phyloP scores from a whole-genome alignment of 2,329 filamentous ascomycete species.

The Sclerotinia subarctica region DNA sequence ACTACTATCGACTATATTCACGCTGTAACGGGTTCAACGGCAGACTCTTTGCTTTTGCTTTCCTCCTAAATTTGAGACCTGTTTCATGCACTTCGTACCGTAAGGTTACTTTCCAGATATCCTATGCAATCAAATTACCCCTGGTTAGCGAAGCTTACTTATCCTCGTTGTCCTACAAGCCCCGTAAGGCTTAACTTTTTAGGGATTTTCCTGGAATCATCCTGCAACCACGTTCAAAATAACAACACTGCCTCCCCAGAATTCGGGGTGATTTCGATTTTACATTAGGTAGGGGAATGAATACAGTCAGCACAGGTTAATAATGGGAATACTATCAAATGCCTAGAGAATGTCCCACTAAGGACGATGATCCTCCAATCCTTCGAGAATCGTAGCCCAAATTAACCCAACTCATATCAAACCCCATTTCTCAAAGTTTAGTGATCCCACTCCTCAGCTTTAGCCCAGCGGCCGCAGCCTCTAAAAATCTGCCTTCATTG shows the following conservation, averaged over 20 bases:
- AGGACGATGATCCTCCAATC: not conserved
- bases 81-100: not conserved
- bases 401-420: not conserved
- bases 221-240: not conserved
- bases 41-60: no score
- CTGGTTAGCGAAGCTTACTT: not conserved
- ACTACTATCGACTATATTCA: no score
- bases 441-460: slow-evolving; percentile 1
- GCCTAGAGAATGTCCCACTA: not conserved
- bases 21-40: not conserved
- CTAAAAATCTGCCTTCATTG: not conserved
- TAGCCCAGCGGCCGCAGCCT: no score
- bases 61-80: not conserved
- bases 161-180: not conserved
- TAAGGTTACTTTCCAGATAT: not conserved
- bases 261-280: not conserved
- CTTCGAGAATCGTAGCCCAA: not conserved
- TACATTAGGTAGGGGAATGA: not conserved
- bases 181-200: slow-evolving; percentile 1
- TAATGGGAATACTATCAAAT: not conserved
- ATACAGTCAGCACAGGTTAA: not conserved
- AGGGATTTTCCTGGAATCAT: slow-evolving; percentile 9
- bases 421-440: not conserved
- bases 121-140: not conserved
- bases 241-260: slow-evolving; percentile 1